Evolutionary conservation across 2,329 filamentous ascomycete genomes (phyloP).

Genomic region (Cladosporium velox): DNA sequence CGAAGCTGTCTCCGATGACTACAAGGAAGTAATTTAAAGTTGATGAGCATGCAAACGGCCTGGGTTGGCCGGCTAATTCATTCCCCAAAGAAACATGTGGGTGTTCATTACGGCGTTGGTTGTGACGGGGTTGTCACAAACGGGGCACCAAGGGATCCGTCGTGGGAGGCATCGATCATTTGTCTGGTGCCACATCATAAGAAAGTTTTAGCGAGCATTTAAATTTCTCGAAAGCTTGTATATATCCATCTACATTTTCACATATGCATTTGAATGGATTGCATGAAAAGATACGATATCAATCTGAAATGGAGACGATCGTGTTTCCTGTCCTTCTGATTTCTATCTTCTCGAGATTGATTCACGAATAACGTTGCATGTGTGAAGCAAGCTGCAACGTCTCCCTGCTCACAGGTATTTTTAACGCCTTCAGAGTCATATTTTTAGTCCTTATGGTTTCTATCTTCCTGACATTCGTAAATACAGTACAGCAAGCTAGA

Average conservation of each 20-base stretch:
- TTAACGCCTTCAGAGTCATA: too few relatives aligned
- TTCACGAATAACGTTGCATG: too few relatives aligned
- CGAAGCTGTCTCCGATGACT: conserved; percentile 9
- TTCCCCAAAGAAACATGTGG: neutral
- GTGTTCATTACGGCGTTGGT: neutral
- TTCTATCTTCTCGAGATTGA: neutral
- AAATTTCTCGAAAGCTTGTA: neutral
- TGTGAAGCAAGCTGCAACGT: neutral
- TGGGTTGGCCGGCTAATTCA: neutral
- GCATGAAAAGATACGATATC: neutral
- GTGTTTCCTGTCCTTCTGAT: neutral
- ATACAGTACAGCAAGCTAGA: too few relatives aligned
- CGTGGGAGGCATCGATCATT: neutral
- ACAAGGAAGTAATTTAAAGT: conserved; percentile 6
- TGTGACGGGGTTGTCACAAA: neutral
- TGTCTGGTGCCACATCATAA: neutral
- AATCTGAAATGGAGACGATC: neutral
- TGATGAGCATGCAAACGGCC: neutral
- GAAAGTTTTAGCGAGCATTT: conserved; percentile 7
- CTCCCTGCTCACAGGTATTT: neutral
- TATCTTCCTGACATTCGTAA: too few relatives aligned
- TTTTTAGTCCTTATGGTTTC: too few relatives aligned
- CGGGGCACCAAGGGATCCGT: neutral
- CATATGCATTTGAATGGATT: neutral
- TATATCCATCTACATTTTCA: conserved; percentile 5